These are phyloP conservation scores for Debaryomyces psychrophilus DNA, from an alignment of 1,139 yeast species.

Conservation along the genomic window DNA sequence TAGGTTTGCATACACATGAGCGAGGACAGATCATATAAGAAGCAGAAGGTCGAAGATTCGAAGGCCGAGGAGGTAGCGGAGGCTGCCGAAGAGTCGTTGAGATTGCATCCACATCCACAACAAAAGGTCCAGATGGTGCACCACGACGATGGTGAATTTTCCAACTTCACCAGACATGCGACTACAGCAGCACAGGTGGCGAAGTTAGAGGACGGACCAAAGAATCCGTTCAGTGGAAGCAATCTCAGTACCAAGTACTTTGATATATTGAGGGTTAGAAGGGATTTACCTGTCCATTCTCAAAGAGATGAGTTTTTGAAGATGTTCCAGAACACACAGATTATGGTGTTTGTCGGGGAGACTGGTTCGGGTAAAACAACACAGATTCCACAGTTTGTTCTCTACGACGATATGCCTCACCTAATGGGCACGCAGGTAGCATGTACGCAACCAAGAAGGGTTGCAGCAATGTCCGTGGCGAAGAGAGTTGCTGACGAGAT, in stretches of 20 bases:
- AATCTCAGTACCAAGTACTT: conserved; percentile 65
- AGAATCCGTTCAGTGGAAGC: conserved; percentile 80
- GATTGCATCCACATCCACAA: conserved; percentile 39
- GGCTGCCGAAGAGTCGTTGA: conserved; percentile 50
- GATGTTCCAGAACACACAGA: conserved; percentile 83
- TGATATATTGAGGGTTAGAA: conserved; percentile 74
- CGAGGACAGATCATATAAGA: conserved; percentile 23
- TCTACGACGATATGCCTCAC: conserved; percentile 90
- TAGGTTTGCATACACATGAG: conserved; percentile 11
- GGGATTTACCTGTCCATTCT: conserved; percentile 91
- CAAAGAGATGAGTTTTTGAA: conserved; percentile 87
- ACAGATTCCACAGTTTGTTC: conserved; percentile 93
- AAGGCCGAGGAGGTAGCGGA: conserved; percentile 28
- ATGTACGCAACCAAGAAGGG: conserved; percentile 97
- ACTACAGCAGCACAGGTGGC: conserved; percentile 78
- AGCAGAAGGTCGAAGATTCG: conserved; percentile 23
- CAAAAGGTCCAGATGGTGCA: conserved; percentile 20
- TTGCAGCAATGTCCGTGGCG: conserved; percentile 97
- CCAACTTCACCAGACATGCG: conserved; percentile 56
- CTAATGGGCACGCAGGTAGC: conserved; percentile 80
- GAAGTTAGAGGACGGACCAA: conserved; percentile 60
- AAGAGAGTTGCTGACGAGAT: conserved; percentile 95
- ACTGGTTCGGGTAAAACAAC: conserved; percentile 99
- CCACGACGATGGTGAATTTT: conserved; percentile 61
- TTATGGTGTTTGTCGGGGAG: conserved; percentile 98